Conservation (phyloP, 306 rosid genomes). For the Alnus rubra region DNA sequence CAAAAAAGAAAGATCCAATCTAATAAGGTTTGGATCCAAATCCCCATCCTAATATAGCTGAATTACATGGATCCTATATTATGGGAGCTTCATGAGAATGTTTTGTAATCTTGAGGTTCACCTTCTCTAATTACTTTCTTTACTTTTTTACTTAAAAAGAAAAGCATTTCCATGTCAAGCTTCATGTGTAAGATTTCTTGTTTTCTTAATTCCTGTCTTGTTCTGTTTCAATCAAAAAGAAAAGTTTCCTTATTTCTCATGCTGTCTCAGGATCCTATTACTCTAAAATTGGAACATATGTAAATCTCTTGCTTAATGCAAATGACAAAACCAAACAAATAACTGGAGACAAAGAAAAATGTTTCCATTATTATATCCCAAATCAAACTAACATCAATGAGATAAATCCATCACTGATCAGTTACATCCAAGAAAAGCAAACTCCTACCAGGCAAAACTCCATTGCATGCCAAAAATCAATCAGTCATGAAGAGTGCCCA, state of each 20-base stretch:
- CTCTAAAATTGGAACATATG: background rate
- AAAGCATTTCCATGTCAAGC: no score
- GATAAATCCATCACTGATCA: background rate
- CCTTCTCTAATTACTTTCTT: no score
- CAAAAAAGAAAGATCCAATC: no score
- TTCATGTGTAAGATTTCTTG: background rate
- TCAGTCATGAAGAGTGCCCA: constrained; percentile 57
- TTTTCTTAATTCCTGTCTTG: background rate
- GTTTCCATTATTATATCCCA: background rate
- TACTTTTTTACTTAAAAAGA: no score
- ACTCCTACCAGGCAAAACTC: background rate
- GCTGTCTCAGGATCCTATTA: background rate
- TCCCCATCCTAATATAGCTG: no score
- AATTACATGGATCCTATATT: no score
- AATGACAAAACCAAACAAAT: no score
- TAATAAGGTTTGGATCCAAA: no score
- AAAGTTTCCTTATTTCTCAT: background rate
- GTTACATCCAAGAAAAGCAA: background rate
- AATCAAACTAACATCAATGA: background rate
- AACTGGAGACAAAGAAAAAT: background rate
- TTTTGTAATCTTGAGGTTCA: no score
- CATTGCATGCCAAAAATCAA: background rate
- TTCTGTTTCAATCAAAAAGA: background rate
- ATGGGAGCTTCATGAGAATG: no score
- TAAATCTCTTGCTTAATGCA: background rate